Base-by-base conservation (phyloP, 2,329 filamentous ascomycete genomes). In the Trichoderma sp. region DNA sequence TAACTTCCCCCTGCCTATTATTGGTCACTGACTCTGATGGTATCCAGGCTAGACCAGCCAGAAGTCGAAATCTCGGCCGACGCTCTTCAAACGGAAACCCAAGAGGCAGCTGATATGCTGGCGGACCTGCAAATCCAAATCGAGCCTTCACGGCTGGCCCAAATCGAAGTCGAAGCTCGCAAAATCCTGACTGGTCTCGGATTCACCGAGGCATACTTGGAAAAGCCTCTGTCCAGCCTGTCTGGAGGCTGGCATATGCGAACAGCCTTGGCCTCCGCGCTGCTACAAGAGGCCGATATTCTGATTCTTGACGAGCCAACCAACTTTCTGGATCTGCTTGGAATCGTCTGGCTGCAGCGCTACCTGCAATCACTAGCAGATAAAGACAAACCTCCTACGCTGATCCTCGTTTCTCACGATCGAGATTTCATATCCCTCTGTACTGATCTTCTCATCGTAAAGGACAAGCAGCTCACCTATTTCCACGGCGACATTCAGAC, bases 241-340 rank as follows among this genome's bases (percentile, higher is more conserved):
- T 96, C 92, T 0, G 93, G 93, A 7, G 93, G 91, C 2, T 93
- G 90, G 90, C 86, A 84, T 70, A 93, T 92, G 88, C 86, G 91
- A 11, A 87, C 87, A 32, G 83, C 88, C 69, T 83, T 93, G 0
- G 90, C 90, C 2, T 82, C 83, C 3, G 87, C 88, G 0, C 83
- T 96, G 4, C 86, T 93, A 1, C 90, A 94, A 71, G 87, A 90
- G 8, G 87, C 89, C 0, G 92, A 96, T 72, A 87, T 96, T 2
- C 83, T 96, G 69, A 89, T 96, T 61, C 86, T 96, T 2, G 93
- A 96, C 77, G 93, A 96, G 76, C 93, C 93, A 0, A 96, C 93
- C 39, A 96, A 96, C 75, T 96, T 93, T 76, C 85, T 96, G 1
- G 93, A 96, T 75, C 82, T 96, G 0, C 84, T 94, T 0, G 92